Percentiles rank a stretch among this genome's conserved stretches.
Conservation (phyloP, 345 rosid genomes). For the Aethionema arabicum region DNA sequence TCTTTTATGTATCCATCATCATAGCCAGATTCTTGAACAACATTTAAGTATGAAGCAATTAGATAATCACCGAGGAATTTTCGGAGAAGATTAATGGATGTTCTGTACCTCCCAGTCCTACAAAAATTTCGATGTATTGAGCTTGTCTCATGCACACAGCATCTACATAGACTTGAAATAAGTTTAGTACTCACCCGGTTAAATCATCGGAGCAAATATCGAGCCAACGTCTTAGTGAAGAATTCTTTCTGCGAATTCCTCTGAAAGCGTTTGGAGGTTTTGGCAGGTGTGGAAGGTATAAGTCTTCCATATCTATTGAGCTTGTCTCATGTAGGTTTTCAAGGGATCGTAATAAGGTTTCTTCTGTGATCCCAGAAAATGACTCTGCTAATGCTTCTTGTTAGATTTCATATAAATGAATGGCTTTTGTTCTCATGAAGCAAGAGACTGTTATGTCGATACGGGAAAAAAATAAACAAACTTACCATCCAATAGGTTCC, state of each 20-base stretch:
- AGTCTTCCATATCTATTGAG: slow-evolving; percentile 51
- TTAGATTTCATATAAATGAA: slow-evolving; percentile 13
- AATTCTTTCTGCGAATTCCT: slow-evolving; percentile 70
- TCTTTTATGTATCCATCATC: slow-evolving; percentile 75
- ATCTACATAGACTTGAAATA: slow-evolving; percentile 11
- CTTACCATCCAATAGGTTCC: slow-evolving; percentile 69
- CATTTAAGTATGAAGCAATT: slow-evolving; percentile 68
- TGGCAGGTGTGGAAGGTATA: slow-evolving; percentile 75
- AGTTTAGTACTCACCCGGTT: slow-evolving; percentile 53
- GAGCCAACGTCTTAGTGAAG: slow-evolving; percentile 80
- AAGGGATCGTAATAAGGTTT: slow-evolving; percentile 56
- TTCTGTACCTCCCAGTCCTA: slow-evolving; percentile 68
- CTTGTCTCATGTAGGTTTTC: slow-evolving; percentile 49
- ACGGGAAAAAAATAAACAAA: slow-evolving; percentile 21
- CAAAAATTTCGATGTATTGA: slow-evolving; percentile 21
- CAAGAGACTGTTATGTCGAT: not conserved
- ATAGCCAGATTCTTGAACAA: slow-evolving; percentile 70
- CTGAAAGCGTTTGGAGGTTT: slow-evolving; percentile 76
- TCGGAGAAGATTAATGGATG: slow-evolving; percentile 62
- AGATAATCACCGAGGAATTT: slow-evolving; percentile 89
- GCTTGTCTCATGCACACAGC: not conserved
- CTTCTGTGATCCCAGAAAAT: slow-evolving; percentile 55
- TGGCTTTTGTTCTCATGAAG: slow-evolving; percentile 1
- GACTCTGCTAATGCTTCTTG: slow-evolving; percentile 46
- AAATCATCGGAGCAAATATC: slow-evolving; percentile 82